phyloP scores from a whole-genome alignment of 495 filamentous ascomycete genomes.

The Hypomontagnella monticulosa region DNA sequence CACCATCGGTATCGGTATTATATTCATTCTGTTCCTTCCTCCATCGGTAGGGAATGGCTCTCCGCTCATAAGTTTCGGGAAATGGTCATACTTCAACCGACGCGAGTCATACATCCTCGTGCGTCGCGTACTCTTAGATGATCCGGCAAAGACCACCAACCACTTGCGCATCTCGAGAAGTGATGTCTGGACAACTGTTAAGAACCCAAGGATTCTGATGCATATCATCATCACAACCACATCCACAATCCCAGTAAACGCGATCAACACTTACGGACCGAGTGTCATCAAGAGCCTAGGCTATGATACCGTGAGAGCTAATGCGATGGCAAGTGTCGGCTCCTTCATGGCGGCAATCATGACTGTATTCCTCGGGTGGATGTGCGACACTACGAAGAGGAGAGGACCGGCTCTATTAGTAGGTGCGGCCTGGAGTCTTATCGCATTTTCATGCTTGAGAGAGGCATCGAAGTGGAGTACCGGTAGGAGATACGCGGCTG shows the following conservation, averaged over 20 bases:
- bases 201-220: constrained; percentile 55
- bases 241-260: constrained; percentile 47
- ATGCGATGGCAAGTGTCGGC: constrained; percentile 62
- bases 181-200: constrained; percentile 55
- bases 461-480: constrained; percentile 52
- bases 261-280: constrained; percentile 59
- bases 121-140: constrained; percentile 50
- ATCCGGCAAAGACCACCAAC: constrained; percentile 46
- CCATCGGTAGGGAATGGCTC: constrained; percentile 51
- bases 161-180: constrained; percentile 54
- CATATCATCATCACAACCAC: constrained; percentile 54
- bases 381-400: constrained; percentile 46
- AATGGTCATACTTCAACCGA: constrained; percentile 51
- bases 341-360: constrained; percentile 53
- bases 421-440: constrained; percentile 57
- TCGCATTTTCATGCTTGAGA: constrained; percentile 55
- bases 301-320: constrained; percentile 57
- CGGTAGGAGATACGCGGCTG: constrained; percentile 50
- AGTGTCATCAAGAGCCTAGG: constrained; percentile 56
- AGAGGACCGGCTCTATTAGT: constrained; percentile 55
- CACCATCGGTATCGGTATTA: constrained; percentile 60
- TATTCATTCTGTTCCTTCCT: constrained; percentile 63
- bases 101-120: constrained; percentile 51
- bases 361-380: constrained; percentile 57
- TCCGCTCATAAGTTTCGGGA: constrained; percentile 54